phyloP scores from a whole-genome alignment of 768 basidiomycete genomes.

The Pleurotus tuber-regium region DNA sequence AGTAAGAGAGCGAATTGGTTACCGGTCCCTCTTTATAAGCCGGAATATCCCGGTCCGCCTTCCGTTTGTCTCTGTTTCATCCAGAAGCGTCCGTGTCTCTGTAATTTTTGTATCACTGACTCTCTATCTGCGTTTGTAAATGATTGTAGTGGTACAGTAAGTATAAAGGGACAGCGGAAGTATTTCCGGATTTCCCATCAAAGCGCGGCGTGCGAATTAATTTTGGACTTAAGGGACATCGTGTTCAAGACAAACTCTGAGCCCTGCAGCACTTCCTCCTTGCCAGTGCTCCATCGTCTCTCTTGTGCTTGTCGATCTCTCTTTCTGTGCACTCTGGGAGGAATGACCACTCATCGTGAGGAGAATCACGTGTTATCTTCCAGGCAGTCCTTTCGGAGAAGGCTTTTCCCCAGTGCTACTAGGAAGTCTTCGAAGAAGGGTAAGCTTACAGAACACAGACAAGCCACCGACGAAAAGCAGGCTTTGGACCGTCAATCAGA shows the following conservation, averaged over 20 bases:
- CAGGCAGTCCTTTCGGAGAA: conserved; percentile 29
- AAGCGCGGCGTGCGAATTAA: conserved; percentile 1
- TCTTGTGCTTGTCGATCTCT: conserved; percentile 6
- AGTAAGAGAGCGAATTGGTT: conserved; percentile 28
- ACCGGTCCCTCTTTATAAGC: conserved; percentile 14
- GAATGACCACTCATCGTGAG: conserved; percentile 12
- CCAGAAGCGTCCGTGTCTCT: no score
- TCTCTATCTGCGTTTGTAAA: no score
- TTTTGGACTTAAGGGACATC: neutral
- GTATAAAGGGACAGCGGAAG: conserved; percentile 1
- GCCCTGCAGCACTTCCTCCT: neutral
- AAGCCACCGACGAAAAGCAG: neutral
- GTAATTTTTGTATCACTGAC: no score
- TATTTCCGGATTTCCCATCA: conserved; percentile 1
- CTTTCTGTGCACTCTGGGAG: conserved; percentile 12
- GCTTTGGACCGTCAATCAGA: neutral
- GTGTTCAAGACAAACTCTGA: neutral
- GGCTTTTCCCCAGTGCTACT: conserved; percentile 27
- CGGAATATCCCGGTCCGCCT: conserved; percentile 13
- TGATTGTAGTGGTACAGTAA: no score
- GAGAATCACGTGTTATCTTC: conserved; percentile 13
- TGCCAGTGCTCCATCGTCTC: neutral
- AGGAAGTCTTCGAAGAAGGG: conserved; percentile 22
- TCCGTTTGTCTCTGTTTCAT: conserved; percentile 11
- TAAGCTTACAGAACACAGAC: conserved; percentile 11